A percentile compares a stretch with the other conserved stretches of the same genome.
phyloP scores from a whole-genome alignment of 306 rosid genomes.

The Albizia julibrissin region DNA sequence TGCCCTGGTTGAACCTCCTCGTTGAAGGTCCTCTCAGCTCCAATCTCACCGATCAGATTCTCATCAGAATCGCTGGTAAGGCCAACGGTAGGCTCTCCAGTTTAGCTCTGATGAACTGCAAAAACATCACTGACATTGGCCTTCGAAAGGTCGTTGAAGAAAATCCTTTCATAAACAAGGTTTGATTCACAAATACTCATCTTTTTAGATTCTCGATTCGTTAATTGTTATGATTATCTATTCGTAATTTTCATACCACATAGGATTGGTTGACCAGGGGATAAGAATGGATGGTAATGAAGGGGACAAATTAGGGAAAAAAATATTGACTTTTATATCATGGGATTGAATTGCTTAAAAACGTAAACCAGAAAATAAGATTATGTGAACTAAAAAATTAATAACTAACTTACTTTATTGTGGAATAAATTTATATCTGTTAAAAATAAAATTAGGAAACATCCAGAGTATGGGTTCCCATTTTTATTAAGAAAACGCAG shows the following conservation, averaged over 20 bases:
- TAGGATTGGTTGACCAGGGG: background rate
- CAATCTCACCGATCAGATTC: background rate
- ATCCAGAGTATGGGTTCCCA: background rate
- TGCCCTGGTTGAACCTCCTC: background rate
- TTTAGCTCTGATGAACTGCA: background rate
- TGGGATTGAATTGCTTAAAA: background rate
- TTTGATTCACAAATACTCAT: background rate
- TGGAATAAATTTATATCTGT: background rate
- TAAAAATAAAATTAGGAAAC: background rate
- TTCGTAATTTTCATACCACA: background rate
- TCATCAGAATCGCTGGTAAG: background rate
- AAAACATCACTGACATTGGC: slow-evolving; percentile 1
- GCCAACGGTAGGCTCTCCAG: background rate
- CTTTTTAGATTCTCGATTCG: background rate
- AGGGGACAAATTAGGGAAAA: background rate
- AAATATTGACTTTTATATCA: background rate
- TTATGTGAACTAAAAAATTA: background rate
- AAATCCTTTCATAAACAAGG: background rate
- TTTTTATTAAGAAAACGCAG: background rate
- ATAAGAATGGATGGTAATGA: background rate
- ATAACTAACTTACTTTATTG: background rate
- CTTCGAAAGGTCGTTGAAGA: background rate
- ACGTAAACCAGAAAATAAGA: background rate
- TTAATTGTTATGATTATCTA: background rate
- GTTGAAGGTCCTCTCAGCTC: background rate